These are phyloP conservation scores for Anacardium occidentale DNA, from an alignment of 345 rosid genomes.

Conservation along the genomic window DNA sequence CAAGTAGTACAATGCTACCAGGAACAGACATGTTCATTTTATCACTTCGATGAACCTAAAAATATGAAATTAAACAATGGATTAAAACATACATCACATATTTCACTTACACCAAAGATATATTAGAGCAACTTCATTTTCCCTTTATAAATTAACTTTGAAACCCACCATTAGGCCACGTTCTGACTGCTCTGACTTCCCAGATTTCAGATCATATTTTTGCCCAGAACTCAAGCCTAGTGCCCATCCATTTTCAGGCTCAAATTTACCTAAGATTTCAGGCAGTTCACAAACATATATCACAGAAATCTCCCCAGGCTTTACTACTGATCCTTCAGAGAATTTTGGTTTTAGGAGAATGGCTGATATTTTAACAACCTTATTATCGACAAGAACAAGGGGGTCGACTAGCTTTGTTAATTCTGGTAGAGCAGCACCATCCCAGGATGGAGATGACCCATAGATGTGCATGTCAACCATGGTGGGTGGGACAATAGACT, in stretches of 20 bases:
- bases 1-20: constrained; percentile 81
- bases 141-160: constrained; percentile 11
- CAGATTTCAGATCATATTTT: constrained; percentile 73
- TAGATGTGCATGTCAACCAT: constrained; percentile 85
- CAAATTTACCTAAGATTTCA: constrained; percentile 80
- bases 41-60: constrained; percentile 87
- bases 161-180: constrained; percentile 59
- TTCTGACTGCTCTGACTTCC: constrained; percentile 82
- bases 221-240: constrained; percentile 85
- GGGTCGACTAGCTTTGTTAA: constrained; percentile 42
- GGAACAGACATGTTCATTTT: constrained; percentile 90
- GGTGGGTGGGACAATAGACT: constrained; percentile 84
- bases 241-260: constrained; percentile 67
- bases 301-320: constrained; percentile 79
- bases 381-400: constrained; percentile 63
- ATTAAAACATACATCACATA: constrained; percentile 11
- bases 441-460: constrained; percentile 49
- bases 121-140: neutral
- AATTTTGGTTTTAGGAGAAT: constrained; percentile 47
- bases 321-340: constrained; percentile 36
- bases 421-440: constrained; percentile 32
- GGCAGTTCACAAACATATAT: constrained; percentile 86
- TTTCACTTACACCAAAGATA: constrained; percentile 10
- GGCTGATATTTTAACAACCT: constrained; percentile 87
- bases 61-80: constrained; percentile 1